Percentiles rank a stretch among this genome's conserved stretches.
phyloP scores from a whole-genome alignment of 2,329 filamentous ascomycete genomes.

The Venturia nashicola region DNA sequence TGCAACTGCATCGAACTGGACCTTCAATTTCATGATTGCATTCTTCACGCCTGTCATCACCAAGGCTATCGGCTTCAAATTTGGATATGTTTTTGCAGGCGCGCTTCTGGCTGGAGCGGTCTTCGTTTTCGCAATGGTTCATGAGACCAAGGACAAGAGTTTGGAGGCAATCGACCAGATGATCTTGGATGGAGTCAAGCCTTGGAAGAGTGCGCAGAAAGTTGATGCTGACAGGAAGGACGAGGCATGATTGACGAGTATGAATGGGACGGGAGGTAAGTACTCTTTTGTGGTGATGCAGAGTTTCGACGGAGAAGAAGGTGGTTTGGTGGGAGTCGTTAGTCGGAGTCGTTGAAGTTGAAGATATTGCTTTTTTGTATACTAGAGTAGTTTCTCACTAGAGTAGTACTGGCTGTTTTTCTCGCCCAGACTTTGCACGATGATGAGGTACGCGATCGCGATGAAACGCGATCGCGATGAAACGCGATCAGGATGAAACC shows the following conservation, averaged over 20 bases:
- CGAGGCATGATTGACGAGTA: neutral
- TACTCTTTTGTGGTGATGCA: neutral
- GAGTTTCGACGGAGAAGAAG: no score
- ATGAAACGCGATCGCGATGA: no score
- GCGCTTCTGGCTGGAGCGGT: constrained; percentile 53
- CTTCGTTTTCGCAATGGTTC: constrained; percentile 66
- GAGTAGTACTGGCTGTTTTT: no score
- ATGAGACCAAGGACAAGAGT: constrained; percentile 59
- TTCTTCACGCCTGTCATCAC: constrained; percentile 78
- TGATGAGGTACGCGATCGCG: no score
- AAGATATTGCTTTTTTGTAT: neutral
- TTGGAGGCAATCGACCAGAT: constrained; percentile 72
- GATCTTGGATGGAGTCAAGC: constrained; percentile 54
- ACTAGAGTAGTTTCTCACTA: no score
- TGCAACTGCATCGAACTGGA: constrained; percentile 32
- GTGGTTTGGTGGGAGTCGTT: no score
- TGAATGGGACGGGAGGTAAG: neutral
- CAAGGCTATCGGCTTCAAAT: constrained; percentile 54
- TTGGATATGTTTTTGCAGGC: constrained; percentile 64
- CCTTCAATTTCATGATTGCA: constrained; percentile 30
- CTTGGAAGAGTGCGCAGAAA: constrained; percentile 40
- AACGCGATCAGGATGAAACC: no score
- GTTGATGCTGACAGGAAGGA: neutral
- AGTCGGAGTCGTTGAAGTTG: neutral
- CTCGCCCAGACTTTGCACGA: neutral